A percentile compares a stretch with the other conserved stretches of the same genome.
These are phyloP conservation scores for Glaciozyma martinii DNA, from an alignment of 768 basidiomycete species.

Conservation along the genomic window DNA sequence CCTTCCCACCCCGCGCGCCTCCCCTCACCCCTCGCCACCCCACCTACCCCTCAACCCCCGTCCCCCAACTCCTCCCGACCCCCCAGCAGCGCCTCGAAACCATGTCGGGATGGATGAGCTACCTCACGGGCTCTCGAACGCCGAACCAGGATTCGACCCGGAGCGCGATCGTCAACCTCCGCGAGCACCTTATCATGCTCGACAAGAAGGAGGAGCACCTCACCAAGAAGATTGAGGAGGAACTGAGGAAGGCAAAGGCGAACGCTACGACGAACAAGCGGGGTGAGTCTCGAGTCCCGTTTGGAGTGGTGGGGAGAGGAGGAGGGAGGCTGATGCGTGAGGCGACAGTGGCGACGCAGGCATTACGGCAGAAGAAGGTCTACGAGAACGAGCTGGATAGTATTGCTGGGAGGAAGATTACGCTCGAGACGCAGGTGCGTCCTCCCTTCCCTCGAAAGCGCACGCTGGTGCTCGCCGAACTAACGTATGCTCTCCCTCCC, in stretches of 20 bases:
- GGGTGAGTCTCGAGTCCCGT: conserved; percentile 51
- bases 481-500: not conserved
- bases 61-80: not conserved
- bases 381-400: conserved; percentile 78
- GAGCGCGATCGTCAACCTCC: conserved; percentile 84
- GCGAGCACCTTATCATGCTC: conserved; percentile 90
- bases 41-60: not conserved
- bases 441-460: not conserved
- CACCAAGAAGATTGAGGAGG: conserved; percentile 93
- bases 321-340: not conserved
- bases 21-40: not conserved
- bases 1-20: not conserved
- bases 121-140: conserved; percentile 66
- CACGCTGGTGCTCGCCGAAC: not conserved
- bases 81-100: not conserved
- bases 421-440: conserved; percentile 74
- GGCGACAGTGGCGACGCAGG: conserved; percentile 67
- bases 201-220: conserved; percentile 99
- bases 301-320: not conserved
- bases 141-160: conserved; percentile 71
- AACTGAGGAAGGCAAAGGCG: conserved; percentile 76
- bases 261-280: conserved; percentile 90
- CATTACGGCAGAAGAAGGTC: conserved; percentile 86
- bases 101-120: conserved; percentile 63
- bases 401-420: conserved; percentile 72